A percentile compares a stretch with the other conserved stretches of the same genome.
Conservation (phyloP, 2,329 filamentous ascomycete genomes). For the Colletotrichum cereale region DNA sequence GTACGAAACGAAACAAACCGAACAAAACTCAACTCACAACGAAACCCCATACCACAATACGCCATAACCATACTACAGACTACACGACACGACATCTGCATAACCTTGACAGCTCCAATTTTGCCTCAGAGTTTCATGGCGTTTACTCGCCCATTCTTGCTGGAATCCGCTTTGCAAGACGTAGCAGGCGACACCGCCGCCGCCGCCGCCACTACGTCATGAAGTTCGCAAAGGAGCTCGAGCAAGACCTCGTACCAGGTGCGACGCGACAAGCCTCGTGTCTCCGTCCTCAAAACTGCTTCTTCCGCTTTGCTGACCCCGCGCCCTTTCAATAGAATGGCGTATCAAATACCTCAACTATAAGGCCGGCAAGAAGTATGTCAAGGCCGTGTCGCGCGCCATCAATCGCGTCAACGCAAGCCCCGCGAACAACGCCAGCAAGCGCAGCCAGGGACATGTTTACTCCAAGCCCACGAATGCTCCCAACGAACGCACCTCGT, state of each 20-base stretch:
- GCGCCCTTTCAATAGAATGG: slow-evolving; percentile 73
- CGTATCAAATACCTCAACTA: slow-evolving; percentile 94
- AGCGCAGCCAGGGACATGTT: background rate
- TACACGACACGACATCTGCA: background rate
- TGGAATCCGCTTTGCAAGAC: background rate
- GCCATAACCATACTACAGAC: too few relatives aligned
- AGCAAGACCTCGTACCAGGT: slow-evolving; percentile 89
- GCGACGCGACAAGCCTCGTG: slow-evolving; percentile 47
- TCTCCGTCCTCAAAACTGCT: slow-evolving; percentile 3
- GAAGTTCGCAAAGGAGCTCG: slow-evolving; percentile 83
- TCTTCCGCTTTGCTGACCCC: slow-evolving; percentile 5
- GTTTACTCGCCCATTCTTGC: slow-evolving; percentile 1
- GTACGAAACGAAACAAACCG: too few relatives aligned
- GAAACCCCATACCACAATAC: background rate
- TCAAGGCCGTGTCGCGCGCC: slow-evolving; percentile 85
- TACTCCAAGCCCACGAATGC: slow-evolving; percentile 30
- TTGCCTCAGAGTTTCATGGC: slow-evolving; percentile 25
- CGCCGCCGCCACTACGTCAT: slow-evolving; percentile 55
- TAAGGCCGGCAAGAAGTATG: slow-evolving; percentile 93
- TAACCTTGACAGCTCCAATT: background rate
- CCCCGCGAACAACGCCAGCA: slow-evolving; percentile 17
- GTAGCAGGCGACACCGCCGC: slow-evolving; percentile 4
- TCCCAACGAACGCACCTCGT: slow-evolving; percentile 42
- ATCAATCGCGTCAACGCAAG: slow-evolving; percentile 66
- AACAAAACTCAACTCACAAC: too few relatives aligned